phyloP scores from a whole-genome alignment of 2,329 filamentous ascomycete species.

The Leptographium wingfieldii region DNA sequence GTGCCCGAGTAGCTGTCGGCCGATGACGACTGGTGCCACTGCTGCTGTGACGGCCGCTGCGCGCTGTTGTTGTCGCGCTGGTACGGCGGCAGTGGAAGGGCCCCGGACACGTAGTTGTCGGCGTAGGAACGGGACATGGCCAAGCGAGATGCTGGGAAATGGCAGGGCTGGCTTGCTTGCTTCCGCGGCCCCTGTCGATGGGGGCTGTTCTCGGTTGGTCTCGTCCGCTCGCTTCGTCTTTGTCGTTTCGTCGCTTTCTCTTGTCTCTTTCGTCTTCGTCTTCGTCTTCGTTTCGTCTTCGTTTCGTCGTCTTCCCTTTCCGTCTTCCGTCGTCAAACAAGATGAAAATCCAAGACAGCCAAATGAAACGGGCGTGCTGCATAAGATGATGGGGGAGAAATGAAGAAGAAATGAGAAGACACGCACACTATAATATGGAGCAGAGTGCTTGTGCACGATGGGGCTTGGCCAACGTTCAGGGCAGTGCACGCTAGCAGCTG shows the following conservation, averaged over 20 bases:
- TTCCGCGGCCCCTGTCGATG: not conserved
- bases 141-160: not conserved
- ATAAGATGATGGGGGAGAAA: no score
- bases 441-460: no score
- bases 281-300: not conserved
- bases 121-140: not conserved
- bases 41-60: not conserved
- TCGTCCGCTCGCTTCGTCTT: not conserved
- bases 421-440: not conserved
- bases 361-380: no score
- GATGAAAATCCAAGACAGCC: no score
- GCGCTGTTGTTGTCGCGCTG: not conserved
- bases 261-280: not conserved
- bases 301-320: not conserved
- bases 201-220: not conserved
- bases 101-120: not conserved
- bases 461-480: not conserved
- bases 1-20: slow-evolving; percentile 16
- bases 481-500: not conserved
- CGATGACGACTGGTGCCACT: slow-evolving; percentile 13
- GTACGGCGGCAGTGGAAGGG: not conserved
- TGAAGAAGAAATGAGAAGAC: not conserved
- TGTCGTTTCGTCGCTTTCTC: not conserved
- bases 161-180: no score
- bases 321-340: not conserved